Evolutionary conservation across 2,329 filamentous ascomycete species (phyloP), one percentile per base, ranked within the genome.

Genomic region (Pestalotiopsis sp.): DNA sequence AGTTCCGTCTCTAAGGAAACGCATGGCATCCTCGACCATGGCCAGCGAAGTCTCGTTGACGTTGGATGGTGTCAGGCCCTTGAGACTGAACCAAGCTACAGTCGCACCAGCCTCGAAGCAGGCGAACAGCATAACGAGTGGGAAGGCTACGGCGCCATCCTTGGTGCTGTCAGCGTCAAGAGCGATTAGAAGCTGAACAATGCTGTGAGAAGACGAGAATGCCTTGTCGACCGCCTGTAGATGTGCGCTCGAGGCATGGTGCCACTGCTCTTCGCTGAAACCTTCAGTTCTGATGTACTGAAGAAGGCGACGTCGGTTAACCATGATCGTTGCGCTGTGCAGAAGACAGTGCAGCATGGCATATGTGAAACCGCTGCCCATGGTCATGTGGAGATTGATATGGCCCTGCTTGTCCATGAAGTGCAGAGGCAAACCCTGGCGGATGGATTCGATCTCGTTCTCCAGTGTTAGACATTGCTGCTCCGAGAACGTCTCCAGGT

Each of bases 121-220:
- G 0, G 87, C 86, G 75, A 89, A 89, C 13, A 89, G 80, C 87
- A 89, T 89, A 69, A 88, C 88, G 66, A 89, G 86, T 48, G 87
- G 87, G 77, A 89, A 88, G 76, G 85, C 88, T n/a, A 86, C 80
- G n/a, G 85, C 81, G 26, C 82, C 80, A 66, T 89, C 86, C 78
- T 89, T 89, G 65, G 89, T 86, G 1, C 83, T 80, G 10, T 86
- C 86, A 11, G 81, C 77, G 76, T 89, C 87, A 2, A 89, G 83
- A 1, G 86, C 84, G 3, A 83, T 80, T 22, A 89, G 79, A 66
- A 88, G 82, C 5, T 84, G 82, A 62, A 88, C 85, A 68, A 88
- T 87, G 75, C 82, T 85, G 72, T 89, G 87, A 70, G 86, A 88
- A 3, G 87, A 85, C 7, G 84, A 84, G 68, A 89, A 86, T 66